Evolutionary conservation across 257 asterid species (phyloP).

Genomic region (Penstemon eatonii): DNA sequence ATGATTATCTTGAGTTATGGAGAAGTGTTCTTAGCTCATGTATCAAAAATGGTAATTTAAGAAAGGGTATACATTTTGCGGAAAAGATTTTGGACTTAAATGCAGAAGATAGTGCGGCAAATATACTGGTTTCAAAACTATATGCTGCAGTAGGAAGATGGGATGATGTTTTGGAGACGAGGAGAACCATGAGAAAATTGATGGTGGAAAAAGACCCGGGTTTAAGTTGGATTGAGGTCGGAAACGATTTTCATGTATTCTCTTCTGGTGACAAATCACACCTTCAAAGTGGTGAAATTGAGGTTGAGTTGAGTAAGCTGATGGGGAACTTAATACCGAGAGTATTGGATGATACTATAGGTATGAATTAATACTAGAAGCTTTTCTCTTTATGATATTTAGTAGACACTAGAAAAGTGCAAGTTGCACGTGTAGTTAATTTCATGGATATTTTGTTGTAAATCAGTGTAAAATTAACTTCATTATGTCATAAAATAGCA

Average conservation of each 20-base stretch:
- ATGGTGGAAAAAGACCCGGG: constrained; percentile 64
- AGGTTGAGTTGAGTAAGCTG: constrained; percentile 43
- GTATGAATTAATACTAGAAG: not conserved
- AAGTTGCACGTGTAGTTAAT: no score
- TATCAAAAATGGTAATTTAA: constrained; percentile 43
- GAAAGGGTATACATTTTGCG: constrained; percentile 56
- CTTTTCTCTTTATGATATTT: no score
- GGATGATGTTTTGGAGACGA: constrained; percentile 50
- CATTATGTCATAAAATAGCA: no score
- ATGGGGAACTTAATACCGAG: constrained; percentile 36
- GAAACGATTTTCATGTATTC: constrained; percentile 46
- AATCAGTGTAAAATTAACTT: no score
- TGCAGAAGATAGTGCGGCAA: constrained; percentile 58
- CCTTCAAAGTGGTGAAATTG: constrained; percentile 34
- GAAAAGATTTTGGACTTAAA: constrained; percentile 44
- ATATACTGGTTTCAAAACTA: constrained; percentile 49
- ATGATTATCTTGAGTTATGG: constrained; percentile 58
- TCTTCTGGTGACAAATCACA: constrained; percentile 57
- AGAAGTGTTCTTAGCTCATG: constrained; percentile 64
- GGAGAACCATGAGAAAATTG: constrained; percentile 52
- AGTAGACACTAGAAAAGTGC: no score
- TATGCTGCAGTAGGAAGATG: constrained; percentile 70
- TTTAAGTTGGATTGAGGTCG: constrained; percentile 69
- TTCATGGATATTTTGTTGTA: no score
- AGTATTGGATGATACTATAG: constrained; percentile 26